These are phyloP conservation scores for Sclerotinia borealis DNA, from an alignment of 2,329 filamentous ascomycete genomes.

Conservation along the genomic window DNA sequence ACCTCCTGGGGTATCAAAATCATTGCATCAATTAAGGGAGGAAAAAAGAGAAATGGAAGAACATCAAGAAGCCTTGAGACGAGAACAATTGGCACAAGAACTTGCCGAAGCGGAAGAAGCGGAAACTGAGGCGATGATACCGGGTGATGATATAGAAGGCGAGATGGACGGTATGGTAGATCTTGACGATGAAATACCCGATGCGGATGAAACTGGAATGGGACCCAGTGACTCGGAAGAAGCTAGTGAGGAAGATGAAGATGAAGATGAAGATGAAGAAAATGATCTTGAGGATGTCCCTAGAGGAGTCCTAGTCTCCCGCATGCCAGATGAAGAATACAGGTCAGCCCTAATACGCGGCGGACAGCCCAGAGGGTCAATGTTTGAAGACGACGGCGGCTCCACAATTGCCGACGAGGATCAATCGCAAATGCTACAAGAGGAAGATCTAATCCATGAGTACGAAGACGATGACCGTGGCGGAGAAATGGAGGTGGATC, in stretches of 20 bases:
- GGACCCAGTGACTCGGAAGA: constrained; percentile 35
- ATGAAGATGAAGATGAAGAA: constrained; percentile 35
- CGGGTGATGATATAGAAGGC: constrained; percentile 31
- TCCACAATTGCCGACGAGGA: constrained; percentile 51
- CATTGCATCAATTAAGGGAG: constrained; percentile 82
- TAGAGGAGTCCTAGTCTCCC: constrained; percentile 31
- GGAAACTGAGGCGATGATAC: constrained; percentile 36
- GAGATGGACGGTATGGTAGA: constrained; percentile 49
- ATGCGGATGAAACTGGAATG: constrained; percentile 41
- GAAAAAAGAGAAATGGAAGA: constrained; percentile 86
- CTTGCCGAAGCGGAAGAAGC: constrained; percentile 60
- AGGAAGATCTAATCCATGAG: constrained; percentile 49
- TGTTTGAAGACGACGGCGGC: constrained; percentile 39
- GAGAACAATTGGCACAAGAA: constrained; percentile 67
- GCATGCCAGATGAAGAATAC: constrained; percentile 55
- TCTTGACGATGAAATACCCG: constrained; percentile 68
- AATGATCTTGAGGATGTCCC: constrained; percentile 33
- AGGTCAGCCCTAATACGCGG: constrained; percentile 51
- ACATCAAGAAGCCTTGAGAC: constrained; percentile 65
- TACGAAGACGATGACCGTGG: constrained; percentile 30
- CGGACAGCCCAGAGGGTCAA: constrained; percentile 40
- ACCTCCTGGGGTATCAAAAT: constrained; percentile 82
- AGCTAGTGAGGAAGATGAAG: constrained; percentile 35
- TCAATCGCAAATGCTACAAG: constrained; percentile 54
- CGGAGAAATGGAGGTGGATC: constrained; percentile 52